Evolutionary conservation across 2,329 filamentous ascomycete species (phyloP).

Genomic region (Diplodia scrobiculata): DNA sequence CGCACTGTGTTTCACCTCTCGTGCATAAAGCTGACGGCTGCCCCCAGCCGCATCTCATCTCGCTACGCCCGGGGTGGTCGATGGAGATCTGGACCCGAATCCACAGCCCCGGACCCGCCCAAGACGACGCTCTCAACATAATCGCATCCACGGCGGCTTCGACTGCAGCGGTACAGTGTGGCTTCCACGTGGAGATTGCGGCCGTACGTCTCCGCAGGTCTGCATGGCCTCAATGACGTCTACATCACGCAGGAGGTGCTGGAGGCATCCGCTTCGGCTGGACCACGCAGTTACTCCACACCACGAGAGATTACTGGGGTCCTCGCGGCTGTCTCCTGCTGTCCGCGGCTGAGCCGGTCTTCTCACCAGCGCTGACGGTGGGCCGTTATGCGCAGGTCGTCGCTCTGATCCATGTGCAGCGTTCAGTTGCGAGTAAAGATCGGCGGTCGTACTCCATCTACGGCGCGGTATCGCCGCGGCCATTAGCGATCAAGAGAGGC

Average conservation of each 20-base stretch:
- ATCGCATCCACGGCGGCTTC: neutral
- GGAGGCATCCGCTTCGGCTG: neutral
- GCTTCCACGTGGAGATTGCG: conserved; percentile 24
- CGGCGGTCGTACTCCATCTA: conserved; percentile 2
- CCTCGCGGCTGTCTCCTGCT: neutral
- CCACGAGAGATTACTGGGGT: neutral
- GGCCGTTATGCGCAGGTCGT: conserved; percentile 19
- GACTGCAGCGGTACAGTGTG: neutral
- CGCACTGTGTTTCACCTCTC: conserved; percentile 25
- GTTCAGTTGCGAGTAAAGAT: conserved; percentile 9
- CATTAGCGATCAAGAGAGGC: neutral
- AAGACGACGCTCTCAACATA: conserved; percentile 4
- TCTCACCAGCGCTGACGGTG: conserved; percentile 3
- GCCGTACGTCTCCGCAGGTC: conserved; percentile 4
- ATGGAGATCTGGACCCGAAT: conserved; percentile 26
- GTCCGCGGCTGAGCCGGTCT: conserved; percentile 1
- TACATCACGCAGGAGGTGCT: conserved; percentile 5
- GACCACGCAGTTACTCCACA: neutral
- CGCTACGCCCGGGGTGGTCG: conserved; percentile 23
- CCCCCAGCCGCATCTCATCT: conserved; percentile 27
- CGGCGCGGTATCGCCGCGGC: conserved; percentile 3
- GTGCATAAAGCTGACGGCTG: conserved; percentile 27
- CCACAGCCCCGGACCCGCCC: conserved; percentile 25
- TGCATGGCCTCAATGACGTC: conserved; percentile 10
- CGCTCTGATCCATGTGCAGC: conserved; percentile 15